A percentile compares a stretch with the other conserved stretches of the same genome.
These are phyloP conservation scores for Ambrosiella beaveri DNA, from an alignment of 2,329 filamentous ascomycete species.

Conservation along the genomic window DNA sequence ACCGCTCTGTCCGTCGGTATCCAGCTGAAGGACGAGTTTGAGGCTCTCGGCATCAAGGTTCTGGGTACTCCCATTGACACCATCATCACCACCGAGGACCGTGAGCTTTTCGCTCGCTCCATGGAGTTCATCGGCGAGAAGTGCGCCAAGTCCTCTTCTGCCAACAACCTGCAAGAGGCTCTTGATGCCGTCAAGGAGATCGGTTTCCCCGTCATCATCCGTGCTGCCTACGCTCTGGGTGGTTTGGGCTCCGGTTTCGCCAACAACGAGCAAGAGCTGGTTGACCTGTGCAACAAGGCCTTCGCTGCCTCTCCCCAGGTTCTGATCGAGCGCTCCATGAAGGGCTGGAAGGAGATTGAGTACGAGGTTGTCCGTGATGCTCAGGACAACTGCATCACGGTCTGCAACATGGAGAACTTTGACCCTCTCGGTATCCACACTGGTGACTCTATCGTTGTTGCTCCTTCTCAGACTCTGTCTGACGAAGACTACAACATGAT, in stretches of 20 bases:
- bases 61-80: conserved; percentile 93
- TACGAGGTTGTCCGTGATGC: conserved; percentile 95
- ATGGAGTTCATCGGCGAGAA: conserved; percentile 98
- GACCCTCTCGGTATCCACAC: conserved; percentile 96
- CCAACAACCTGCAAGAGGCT: conserved; percentile 74
- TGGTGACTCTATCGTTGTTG: conserved; percentile 94
- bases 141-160: conserved; percentile 92
- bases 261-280: conserved; percentile 64
- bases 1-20: conserved; percentile 95
- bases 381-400: conserved; percentile 95
- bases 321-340: conserved; percentile 95
- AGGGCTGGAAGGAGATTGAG: conserved; percentile 99
- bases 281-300: conserved; percentile 83
- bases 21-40: conserved; percentile 93
- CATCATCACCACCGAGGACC: conserved; percentile 95
- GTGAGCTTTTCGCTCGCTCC: conserved; percentile 89
- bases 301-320: conserved; percentile 92
- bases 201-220: conserved; percentile 90
- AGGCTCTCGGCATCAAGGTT: conserved; percentile 78
- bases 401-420: conserved; percentile 99
- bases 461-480: conserved; percentile 87
- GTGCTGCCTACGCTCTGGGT: conserved; percentile 88
- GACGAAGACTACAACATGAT: conserved; percentile 99
- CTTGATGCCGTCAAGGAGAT: conserved; percentile 78
- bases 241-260: conserved; percentile 93